Evolutionary conservation across 208 protist species (phyloP).

Genomic region (Blastocrithidia nonstop): DNA sequence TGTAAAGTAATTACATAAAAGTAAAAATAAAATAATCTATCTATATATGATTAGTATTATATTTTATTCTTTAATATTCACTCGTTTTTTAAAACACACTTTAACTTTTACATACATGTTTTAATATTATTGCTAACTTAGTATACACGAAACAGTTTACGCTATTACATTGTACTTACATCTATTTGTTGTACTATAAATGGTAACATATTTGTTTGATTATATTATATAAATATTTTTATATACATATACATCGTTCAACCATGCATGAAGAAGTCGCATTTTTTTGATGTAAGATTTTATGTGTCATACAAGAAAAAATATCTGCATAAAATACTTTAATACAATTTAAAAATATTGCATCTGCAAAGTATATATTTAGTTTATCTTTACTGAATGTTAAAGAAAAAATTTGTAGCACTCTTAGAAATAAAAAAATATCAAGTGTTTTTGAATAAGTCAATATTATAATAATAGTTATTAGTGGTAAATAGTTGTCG

Average conservation of each 20-base stretch:
- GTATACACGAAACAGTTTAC: not conserved
- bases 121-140: not conserved
- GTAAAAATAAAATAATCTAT: conserved; percentile 1
- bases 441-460: too few relatives aligned
- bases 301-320: too few relatives aligned
- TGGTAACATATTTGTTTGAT: not conserved
- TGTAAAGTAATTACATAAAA: conserved; percentile 1
- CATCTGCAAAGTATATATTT: not conserved
- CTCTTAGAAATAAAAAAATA: too few relatives aligned
- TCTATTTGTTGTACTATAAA: not conserved
- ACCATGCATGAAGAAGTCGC: too few relatives aligned
- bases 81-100: not conserved
- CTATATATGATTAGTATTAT: not conserved
- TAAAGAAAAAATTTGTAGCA: too few relatives aligned
- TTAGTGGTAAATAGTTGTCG: too few relatives aligned
- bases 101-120: not conserved
- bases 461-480: too few relatives aligned
- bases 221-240: not conserved
- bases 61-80: not conserved
- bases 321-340: not conserved
- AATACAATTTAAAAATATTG: not conserved
- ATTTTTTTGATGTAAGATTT: too few relatives aligned
- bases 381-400: too few relatives aligned
- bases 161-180: not conserved
- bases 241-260: too few relatives aligned